phyloP scores from a whole-genome alignment of 805 yeast species.

The Candida cerambycidarum region DNA sequence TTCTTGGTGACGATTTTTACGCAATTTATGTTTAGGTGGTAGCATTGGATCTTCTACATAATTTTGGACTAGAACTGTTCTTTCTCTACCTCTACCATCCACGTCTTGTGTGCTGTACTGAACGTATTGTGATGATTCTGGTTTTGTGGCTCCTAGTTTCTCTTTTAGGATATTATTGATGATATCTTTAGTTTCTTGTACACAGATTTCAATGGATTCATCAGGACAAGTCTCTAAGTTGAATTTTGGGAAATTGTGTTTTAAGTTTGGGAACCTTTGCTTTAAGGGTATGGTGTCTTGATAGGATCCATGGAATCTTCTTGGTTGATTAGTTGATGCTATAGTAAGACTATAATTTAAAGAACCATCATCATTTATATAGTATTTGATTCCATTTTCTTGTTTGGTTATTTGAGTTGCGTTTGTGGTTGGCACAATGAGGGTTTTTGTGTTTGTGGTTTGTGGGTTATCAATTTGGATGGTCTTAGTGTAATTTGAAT shows the following conservation, averaged over 20 bases:
- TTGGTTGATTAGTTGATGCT: slow-evolving; percentile 16
- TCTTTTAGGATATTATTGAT: slow-evolving; percentile 51
- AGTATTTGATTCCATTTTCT: slow-evolving; percentile 15
- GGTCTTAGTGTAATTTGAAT: slow-evolving; percentile 18
- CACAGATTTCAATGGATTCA: slow-evolving; percentile 45
- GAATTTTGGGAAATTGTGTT: slow-evolving; percentile 39
- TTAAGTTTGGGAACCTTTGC: slow-evolving; percentile 33
- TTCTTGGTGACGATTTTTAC: slow-evolving; percentile 66
- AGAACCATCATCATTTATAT: slow-evolving; percentile 27
- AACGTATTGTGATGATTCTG: slow-evolving; percentile 40
- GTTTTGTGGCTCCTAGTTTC: slow-evolving; percentile 27
- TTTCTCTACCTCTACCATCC: slow-evolving; percentile 18
- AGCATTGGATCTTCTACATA: slow-evolving; percentile 79
- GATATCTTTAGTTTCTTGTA: slow-evolving; percentile 56
- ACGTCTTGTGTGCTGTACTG: slow-evolving; percentile 21
- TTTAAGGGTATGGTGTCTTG: slow-evolving; percentile 64
- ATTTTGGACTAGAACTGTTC: slow-evolving; percentile 66
- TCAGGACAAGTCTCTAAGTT: slow-evolving; percentile 42
- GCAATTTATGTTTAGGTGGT: slow-evolving; percentile 73
- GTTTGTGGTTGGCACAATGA: slow-evolving; percentile 2
- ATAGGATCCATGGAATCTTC: slow-evolving; percentile 46
- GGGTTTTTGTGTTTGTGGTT: not conserved
- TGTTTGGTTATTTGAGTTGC: not conserved
- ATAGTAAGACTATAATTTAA: slow-evolving; percentile 28
- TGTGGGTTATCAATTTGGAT: slow-evolving; percentile 8